Base-by-base conservation (phyloP, 345 rosid species). In the Sisymbrium altissimum region DNA sequence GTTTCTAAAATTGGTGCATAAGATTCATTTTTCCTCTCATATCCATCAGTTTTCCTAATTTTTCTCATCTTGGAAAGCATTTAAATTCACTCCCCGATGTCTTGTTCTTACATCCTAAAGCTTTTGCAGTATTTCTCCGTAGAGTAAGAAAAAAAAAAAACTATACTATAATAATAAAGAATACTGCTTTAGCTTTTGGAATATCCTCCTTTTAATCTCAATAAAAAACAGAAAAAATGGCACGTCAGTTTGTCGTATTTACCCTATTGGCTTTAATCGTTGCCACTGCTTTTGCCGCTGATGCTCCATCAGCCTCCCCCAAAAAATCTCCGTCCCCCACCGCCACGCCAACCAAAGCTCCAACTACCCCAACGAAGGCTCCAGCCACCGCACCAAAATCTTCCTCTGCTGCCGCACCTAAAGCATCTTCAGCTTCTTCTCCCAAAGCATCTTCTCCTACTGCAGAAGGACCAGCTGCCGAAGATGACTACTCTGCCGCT, bases 261-360 rank as follows among this genome's bases (percentile, higher is more conserved):
- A 71, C 54, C 3, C 19, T 83, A n/a, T 62, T 80, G 13, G 58
- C 73, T 43, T 27, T 83, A 52, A 80, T 39, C 4, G 49, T 80
- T n/a, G 85, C 59, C 4, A 66, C 58, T 2, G 71, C n/a, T 7
- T 83, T 74, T 12, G 80, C 86, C 1, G 85, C 82, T 0, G 78
- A 81, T 0, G 63, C 83, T 41, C 85, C 85, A 0, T 18, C 81
- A 13, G 81, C 85, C 0, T 17, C 86, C 1, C 72, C 81, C 0
- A 40, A 79, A 0, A 75, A 78, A 40, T 66, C 83, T 39, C 49
- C 79, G 0, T 45, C 81, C n/a, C 53, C 76, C 1, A 65, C 84
- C 2, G 10, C 78, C 3, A 30, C 81, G 4, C 64, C 81, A 33
- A 59, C 84, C 9, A 80, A 83, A 5, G 27, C 77, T 21, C 32